These are phyloP conservation scores for Fusarium sublunatum DNA, from an alignment of 2,329 filamentous ascomycete genomes.

Conservation along the genomic window DNA sequence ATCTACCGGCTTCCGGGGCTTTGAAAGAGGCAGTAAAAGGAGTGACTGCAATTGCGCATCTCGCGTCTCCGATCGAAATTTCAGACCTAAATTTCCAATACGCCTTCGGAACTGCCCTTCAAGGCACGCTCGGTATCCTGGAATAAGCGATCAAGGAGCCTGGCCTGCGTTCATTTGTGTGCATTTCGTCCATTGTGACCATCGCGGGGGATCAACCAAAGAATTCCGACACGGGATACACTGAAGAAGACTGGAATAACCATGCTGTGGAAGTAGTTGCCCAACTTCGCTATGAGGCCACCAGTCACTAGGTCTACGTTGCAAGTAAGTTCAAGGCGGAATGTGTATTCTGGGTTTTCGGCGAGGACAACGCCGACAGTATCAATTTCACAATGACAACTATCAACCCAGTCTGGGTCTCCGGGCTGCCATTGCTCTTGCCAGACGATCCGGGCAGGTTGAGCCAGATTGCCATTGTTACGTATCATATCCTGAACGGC, in stretches of 20 bases:
- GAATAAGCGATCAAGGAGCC: constrained; percentile 10
- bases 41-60: background rate
- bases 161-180: constrained; percentile 2
- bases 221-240: constrained; percentile 1
- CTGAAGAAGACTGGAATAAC: constrained; percentile 26
- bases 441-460: constrained; percentile 18
- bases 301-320: constrained; percentile 20
- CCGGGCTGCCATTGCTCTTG: constrained; percentile 11
- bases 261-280: constrained; percentile 11
- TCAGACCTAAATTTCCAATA: constrained; percentile 15
- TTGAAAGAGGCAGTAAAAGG: constrained; percentile 13
- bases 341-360: constrained; percentile 23
- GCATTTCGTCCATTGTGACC: constrained; percentile 18
- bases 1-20: background rate
- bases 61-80: constrained; percentile 17
- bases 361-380: background rate
- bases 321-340: constrained; percentile 25
- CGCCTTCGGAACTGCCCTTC: constrained; percentile 15
- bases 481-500: constrained; percentile 22
- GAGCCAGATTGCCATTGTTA: constrained; percentile 21
- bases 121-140: constrained; percentile 13
- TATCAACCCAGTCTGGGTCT: constrained; percentile 22
- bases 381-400: constrained; percentile 18
- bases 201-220: constrained; percentile 4
- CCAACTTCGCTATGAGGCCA: background rate